These are phyloP conservation scores for Epichloe elymi DNA, from an alignment of 2,329 filamentous ascomycete species.

Conservation along the genomic window DNA sequence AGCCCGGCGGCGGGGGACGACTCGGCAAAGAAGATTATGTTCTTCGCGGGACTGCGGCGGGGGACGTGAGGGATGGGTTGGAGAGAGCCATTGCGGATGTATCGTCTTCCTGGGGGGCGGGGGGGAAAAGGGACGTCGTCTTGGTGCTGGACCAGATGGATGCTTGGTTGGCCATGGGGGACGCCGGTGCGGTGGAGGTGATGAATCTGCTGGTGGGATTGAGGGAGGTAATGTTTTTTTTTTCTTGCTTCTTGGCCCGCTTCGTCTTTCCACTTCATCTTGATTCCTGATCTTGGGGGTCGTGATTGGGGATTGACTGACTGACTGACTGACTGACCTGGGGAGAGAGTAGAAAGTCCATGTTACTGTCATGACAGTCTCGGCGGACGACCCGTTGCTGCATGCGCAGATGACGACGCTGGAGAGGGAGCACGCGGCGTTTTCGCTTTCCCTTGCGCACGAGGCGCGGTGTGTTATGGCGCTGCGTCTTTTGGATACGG, in stretches of 20 bases:
- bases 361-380: conserved; percentile 51
- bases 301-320: too few species aligned
- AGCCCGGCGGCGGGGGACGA: not conserved
- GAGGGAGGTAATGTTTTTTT: conserved; percentile 44
- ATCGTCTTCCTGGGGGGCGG: conserved; percentile 6
- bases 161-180: conserved; percentile 46
- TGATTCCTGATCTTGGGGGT: too few species aligned
- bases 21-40: conserved; percentile 9
- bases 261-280: not conserved
- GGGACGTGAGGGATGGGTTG: conserved; percentile 26
- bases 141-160: conserved; percentile 56
- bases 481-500: conserved; percentile 68
- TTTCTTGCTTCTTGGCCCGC: not conserved
- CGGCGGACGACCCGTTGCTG: conserved; percentile 64
- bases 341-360: conserved; percentile 38
- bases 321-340: too few species aligned
- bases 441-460: conserved; percentile 62
- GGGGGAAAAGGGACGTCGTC: conserved; percentile 24
- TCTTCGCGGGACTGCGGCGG: conserved; percentile 19
- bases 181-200: conserved; percentile 31
- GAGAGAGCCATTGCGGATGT: conserved; percentile 25
- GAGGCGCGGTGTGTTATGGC: conserved; percentile 58
- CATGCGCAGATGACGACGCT: conserved; percentile 47
- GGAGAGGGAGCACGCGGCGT: conserved; percentile 57
- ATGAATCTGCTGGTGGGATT: conserved; percentile 43